Conservation (phyloP, 768 basidiomycete genomes). For the Cytidiella melzeri region DNA sequence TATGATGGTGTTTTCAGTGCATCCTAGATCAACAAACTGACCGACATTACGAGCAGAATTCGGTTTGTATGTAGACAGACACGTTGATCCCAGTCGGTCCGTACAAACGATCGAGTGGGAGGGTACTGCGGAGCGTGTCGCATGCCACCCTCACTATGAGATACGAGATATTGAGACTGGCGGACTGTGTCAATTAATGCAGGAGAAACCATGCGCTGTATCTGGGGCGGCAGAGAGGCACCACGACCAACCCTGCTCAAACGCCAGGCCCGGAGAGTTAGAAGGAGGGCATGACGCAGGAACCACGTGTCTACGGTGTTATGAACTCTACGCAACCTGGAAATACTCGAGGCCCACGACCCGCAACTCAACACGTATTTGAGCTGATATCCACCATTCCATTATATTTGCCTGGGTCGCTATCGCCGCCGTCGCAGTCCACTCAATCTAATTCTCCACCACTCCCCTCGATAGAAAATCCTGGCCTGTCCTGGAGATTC, state of each 20-base stretch:
- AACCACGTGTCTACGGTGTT: slow-evolving; percentile 82
- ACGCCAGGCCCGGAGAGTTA: slow-evolving; percentile 42
- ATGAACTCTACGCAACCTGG: slow-evolving; percentile 54
- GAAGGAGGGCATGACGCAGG: slow-evolving; percentile 53
- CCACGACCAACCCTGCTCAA: slow-evolving; percentile 19
- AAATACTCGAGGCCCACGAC: slow-evolving; percentile 30
- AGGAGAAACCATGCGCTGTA: slow-evolving; percentile 75
- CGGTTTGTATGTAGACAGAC: slow-evolving; percentile 86
- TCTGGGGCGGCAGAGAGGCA: slow-evolving; percentile 84
- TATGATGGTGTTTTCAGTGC: slow-evolving; percentile 68
- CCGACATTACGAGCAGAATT: too few relatives aligned
- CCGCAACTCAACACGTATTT: slow-evolving; percentile 66
- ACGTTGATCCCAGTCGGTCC: slow-evolving; percentile 76
- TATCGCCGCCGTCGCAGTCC: slow-evolving; percentile 32
- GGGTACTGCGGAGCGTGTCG: slow-evolving; percentile 81
- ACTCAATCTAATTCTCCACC: slow-evolving; percentile 31
- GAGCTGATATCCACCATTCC: slow-evolving; percentile 75
- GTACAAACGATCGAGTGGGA: slow-evolving; percentile 89
- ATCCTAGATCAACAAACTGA: not conserved
- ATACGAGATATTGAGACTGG: slow-evolving; percentile 72
- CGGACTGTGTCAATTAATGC: slow-evolving; percentile 60
- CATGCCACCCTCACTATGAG: slow-evolving; percentile 88
- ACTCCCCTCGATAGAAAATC: slow-evolving; percentile 29
- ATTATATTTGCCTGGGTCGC: slow-evolving; percentile 50
- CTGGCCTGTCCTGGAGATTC: slow-evolving; percentile 22